phyloP scores from a whole-genome alignment of 2,329 filamentous ascomycete species.

The Xylaria sp. region DNA sequence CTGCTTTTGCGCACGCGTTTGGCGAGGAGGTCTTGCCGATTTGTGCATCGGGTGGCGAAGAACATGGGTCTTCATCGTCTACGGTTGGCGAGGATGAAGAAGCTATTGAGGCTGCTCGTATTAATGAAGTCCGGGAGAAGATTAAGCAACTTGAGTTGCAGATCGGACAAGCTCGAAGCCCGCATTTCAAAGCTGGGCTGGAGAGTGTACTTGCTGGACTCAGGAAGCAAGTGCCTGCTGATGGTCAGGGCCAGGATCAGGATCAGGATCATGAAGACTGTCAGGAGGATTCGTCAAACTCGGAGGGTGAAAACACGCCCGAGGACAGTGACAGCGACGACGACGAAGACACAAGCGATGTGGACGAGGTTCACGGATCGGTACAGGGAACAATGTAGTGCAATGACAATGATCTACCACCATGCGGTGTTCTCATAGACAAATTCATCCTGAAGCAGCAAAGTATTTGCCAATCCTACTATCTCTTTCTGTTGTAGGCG shows the following conservation, averaged over 20 bases:
- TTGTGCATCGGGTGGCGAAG: slow-evolving; percentile 27
- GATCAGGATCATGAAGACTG: too few relatives aligned
- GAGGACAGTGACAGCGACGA: background rate
- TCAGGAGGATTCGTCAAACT: background rate
- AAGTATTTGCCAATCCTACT: background rate
- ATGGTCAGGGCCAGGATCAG: slow-evolving; percentile 1
- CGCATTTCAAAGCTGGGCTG: slow-evolving; percentile 29
- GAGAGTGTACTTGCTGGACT: slow-evolving; percentile 26
- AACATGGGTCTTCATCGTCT: background rate
- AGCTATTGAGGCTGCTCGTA: slow-evolving; percentile 8
- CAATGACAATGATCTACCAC: background rate
- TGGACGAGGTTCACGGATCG: background rate
- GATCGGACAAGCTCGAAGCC: slow-evolving; percentile 22
- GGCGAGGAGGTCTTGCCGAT: slow-evolving; percentile 34
- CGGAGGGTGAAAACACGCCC: background rate
- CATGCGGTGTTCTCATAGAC: background rate
- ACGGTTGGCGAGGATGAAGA: slow-evolving; percentile 20
- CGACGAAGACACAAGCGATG: background rate
- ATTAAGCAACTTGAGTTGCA: slow-evolving; percentile 29
- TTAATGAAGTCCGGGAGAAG: slow-evolving; percentile 28
- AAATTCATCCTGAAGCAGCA: background rate
- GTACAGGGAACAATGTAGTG: background rate
- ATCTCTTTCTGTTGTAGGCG: background rate
- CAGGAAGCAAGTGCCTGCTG: slow-evolving; percentile 22
- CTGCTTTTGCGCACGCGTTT: slow-evolving; percentile 46